Conservation (phyloP, 1,284 basidiomycete genomes). For the Pterula multifida region DNA sequence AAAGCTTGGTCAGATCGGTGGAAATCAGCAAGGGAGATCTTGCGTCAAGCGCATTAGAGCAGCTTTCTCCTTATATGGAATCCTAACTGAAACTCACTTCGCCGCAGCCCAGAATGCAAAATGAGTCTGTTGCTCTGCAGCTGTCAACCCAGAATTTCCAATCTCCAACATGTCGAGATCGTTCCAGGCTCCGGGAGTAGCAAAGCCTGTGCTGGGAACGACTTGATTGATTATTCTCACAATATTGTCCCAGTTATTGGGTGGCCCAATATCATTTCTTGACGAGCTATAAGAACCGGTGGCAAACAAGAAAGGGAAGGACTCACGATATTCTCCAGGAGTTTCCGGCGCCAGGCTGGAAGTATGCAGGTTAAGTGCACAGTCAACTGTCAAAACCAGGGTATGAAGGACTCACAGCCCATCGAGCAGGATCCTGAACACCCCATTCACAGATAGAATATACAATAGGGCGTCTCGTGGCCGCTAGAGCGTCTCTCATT, state of each 20-base stretch:
- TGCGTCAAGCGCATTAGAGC: not conserved
- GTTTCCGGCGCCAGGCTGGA: slow-evolving; percentile 24
- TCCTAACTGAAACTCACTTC: slow-evolving; percentile 21
- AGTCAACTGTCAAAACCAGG: not conserved
- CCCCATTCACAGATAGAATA: slow-evolving; percentile 49
- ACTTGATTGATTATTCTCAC: slow-evolving; percentile 38
- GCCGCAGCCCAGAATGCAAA: slow-evolving; percentile 38
- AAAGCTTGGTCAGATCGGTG: slow-evolving; percentile 25
- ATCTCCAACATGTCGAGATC: slow-evolving; percentile 38
- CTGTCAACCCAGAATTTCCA: slow-evolving; percentile 29
- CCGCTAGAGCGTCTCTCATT: slow-evolving; percentile 38
- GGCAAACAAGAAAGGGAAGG: not conserved
- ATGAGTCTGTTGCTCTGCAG: slow-evolving; percentile 32
- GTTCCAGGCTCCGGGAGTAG: slow-evolving; percentile 31
- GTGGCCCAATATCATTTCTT: slow-evolving; percentile 37
- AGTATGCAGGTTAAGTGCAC: no score
- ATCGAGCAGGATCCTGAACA: slow-evolving; percentile 32
- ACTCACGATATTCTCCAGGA: slow-evolving; percentile 36
- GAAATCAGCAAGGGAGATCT: slow-evolving; percentile 36
- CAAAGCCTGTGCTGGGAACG: slow-evolving; percentile 34
- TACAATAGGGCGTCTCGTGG: slow-evolving; percentile 33
- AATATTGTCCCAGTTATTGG: slow-evolving; percentile 31
- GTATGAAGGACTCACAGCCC: slow-evolving; percentile 22
- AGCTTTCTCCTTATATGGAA: no score
- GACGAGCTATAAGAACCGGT: not conserved